phyloP scores from a whole-genome alignment of 139 green algal species.

The Chlorella sp. region DNA sequence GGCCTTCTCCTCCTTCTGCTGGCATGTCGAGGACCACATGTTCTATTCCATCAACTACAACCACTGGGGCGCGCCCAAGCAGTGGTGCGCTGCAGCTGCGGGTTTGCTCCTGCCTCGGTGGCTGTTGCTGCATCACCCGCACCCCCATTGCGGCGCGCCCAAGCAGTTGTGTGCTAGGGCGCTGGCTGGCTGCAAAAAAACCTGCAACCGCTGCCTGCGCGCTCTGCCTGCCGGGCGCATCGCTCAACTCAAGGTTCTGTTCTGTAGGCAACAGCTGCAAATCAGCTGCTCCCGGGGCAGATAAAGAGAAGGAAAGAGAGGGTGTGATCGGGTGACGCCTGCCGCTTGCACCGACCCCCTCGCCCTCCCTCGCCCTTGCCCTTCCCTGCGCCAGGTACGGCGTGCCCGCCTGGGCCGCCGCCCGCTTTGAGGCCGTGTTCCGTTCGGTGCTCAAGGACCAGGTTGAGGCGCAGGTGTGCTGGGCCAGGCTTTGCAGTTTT shows the following conservation, averaged over 20 bases:
- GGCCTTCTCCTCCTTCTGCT: conserved; percentile 83
- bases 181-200: too few species aligned
- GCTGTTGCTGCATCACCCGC: too few species aligned
- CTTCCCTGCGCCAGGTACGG: conserved; percentile 61
- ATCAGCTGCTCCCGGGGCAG: too few species aligned
- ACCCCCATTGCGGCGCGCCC: conserved; percentile 76
- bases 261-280: too few species aligned
- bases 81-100: conserved; percentile 65
- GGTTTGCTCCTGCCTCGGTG: too few species aligned
- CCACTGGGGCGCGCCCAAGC: conserved; percentile 76
- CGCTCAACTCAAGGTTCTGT: too few species aligned
- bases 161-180: conserved; percentile 70
- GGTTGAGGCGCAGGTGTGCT: conserved; percentile 23
- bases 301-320: too few species aligned
- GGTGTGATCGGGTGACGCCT: too few species aligned
- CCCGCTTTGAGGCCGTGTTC: conserved; percentile 75
- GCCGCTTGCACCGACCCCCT: not conserved
- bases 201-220: too few species aligned
- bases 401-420: conserved; percentile 73
- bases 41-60: conserved; percentile 96
- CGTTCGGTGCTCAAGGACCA: conserved; percentile 76
- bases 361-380: too few species aligned
- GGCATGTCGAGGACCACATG: conserved; percentile 92
- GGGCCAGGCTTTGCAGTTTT: not conserved
- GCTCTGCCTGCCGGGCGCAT: too few species aligned